Conservation (phyloP, 1,139 yeast genomes). For the Kodamaea arcana region DNA sequence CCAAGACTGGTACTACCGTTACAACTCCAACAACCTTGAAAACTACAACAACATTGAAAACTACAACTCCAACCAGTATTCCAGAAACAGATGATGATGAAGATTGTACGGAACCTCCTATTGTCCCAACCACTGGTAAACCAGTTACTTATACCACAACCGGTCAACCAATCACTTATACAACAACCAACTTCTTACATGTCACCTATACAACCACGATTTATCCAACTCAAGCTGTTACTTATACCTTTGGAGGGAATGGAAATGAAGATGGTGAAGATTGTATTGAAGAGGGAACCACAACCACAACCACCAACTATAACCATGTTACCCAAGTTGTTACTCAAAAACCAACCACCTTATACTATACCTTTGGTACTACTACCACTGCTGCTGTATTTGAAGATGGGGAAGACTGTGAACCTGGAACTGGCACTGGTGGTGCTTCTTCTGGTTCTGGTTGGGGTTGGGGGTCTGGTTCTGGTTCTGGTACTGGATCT, state of each 20-base stretch:
- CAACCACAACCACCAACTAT: constrained; percentile 7
- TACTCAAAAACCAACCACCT: constrained; percentile 2
- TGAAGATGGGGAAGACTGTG: constrained; percentile 1
- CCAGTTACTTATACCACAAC: background rate
- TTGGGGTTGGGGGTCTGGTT: constrained; percentile 4
- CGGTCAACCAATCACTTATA: constrained; percentile 4
- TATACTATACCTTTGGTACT: background rate
- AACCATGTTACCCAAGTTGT: constrained; percentile 7
- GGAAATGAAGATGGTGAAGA: constrained; percentile 3
- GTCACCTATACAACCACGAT: constrained; percentile 5
- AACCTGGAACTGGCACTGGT: constrained; percentile 1
- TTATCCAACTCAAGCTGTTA: background rate
- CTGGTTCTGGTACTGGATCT: constrained; percentile 4
- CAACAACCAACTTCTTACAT: constrained; percentile 7
- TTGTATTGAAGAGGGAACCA: constrained; percentile 1
- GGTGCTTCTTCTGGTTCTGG: constrained; percentile 11
- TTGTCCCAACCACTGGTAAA: background rate
- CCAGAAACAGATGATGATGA: background rate
- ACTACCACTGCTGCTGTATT: constrained; percentile 2
- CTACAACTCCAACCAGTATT: background rate
- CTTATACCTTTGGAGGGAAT: background rate
- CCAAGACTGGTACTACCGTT: background rate
- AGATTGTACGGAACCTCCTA: too few species aligned
- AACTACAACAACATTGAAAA: background rate
- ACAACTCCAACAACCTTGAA: background rate